Evolutionary conservation across 768 basidiomycete species (phyloP).

Genomic region (Coprinopsis sp.): DNA sequence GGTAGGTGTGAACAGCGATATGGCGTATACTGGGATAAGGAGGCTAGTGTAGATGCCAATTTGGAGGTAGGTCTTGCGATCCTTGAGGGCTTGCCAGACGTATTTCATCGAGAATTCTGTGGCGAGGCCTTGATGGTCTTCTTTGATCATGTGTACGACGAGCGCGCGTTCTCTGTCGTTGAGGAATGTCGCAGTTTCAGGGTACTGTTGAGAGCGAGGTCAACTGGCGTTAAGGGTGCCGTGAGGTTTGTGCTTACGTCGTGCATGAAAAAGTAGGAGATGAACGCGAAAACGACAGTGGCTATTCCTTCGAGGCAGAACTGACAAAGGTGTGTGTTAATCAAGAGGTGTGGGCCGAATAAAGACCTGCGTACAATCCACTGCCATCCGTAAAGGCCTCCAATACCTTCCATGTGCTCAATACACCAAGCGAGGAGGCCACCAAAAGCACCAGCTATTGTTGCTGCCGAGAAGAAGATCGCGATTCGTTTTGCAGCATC

Average conservation of each 20-base stretch:
- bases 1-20: constrained; percentile 45
- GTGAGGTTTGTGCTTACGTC: too few species aligned
- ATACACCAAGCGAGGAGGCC: constrained; percentile 49
- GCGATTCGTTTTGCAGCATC: constrained; percentile 56
- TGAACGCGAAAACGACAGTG: constrained; percentile 36
- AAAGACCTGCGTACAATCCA: constrained; percentile 35
- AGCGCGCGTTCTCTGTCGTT: constrained; percentile 36
- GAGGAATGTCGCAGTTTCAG: constrained; percentile 54
- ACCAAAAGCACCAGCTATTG: constrained; percentile 46
- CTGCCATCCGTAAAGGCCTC: constrained; percentile 37
- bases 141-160: constrained; percentile 37
- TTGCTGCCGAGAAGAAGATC: constrained; percentile 59
- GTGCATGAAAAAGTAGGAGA: constrained; percentile 49
- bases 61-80: constrained; percentile 40
- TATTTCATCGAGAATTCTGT: constrained; percentile 42
- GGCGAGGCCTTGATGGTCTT: constrained; percentile 40
- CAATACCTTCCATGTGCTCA: constrained; percentile 38
- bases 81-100: constrained; percentile 43
- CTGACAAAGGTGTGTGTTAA: constrained; percentile 15
- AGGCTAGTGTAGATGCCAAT: constrained; percentile 38
- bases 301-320: constrained; percentile 42
- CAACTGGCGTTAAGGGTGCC: too few species aligned
- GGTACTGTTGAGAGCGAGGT: constrained; percentile 44
- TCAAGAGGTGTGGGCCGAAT: not conserved
- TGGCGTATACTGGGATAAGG: constrained; percentile 39